phyloP scores from a whole-genome alignment of 139 green algal genomes.

The Picochlorum sp. region DNA sequence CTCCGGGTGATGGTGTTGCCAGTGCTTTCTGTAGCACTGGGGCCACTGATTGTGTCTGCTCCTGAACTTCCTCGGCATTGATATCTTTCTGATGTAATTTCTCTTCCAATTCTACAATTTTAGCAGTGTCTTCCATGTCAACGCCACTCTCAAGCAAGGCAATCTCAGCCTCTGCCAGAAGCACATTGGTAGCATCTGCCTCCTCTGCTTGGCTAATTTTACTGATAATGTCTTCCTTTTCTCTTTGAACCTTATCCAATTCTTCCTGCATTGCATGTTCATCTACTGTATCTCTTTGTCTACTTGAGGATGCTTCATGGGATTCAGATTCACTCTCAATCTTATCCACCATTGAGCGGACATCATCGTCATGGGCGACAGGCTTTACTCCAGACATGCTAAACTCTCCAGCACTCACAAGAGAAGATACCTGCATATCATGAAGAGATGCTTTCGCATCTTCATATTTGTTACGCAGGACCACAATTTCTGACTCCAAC shows the following conservation, averaged over 20 bases:
- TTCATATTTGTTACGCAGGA: conserved; percentile 12
- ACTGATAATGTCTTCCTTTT: conserved; percentile 25
- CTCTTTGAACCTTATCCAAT: conserved; percentile 22
- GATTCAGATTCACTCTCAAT: background rate
- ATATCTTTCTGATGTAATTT: conserved; percentile 3
- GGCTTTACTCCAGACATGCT: conserved; percentile 9
- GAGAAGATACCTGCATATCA: conserved; percentile 20
- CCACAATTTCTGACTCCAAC: conserved; percentile 21
- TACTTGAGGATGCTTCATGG: background rate
- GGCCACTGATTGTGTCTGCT: no score
- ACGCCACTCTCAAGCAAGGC: conserved; percentile 5
- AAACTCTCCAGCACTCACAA: conserved; percentile 15
- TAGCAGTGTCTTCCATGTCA: background rate
- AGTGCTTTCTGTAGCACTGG: background rate
- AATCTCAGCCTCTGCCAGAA: conserved; percentile 1
- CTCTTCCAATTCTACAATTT: background rate
- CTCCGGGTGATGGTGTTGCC: no score
- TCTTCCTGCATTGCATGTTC: background rate
- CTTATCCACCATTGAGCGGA: background rate
- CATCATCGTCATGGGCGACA: background rate
- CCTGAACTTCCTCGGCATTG: background rate
- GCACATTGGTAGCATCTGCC: background rate
- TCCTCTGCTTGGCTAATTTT: conserved; percentile 3
- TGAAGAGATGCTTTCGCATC: conserved; percentile 17
- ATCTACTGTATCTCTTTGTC: background rate